A percentile compares a stretch with the other conserved stretches of the same genome.
phyloP scores from a whole-genome alignment of 768 basidiomycete genomes.

The Panaeolus cyanescens region DNA sequence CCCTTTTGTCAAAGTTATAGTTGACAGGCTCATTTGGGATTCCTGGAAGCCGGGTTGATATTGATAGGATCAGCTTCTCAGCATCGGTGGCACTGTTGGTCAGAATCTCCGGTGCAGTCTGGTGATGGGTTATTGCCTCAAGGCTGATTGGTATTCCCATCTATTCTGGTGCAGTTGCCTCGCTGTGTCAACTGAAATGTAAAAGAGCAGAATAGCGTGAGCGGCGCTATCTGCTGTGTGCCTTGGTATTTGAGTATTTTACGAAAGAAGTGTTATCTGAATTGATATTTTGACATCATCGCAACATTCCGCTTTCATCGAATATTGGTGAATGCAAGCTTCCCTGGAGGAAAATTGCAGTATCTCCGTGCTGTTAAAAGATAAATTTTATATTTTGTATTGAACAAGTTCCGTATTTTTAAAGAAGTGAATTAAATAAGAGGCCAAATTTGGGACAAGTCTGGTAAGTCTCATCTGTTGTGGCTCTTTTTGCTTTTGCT shows the following conservation, averaged over 20 bases:
- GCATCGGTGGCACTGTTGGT: not conserved
- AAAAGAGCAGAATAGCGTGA: not conserved
- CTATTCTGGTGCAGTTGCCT: too few species aligned
- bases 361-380: not conserved
- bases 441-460: not conserved
- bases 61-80: not conserved
- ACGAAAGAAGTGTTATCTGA: not conserved
- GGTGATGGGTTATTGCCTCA: not conserved
- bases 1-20: constrained; percentile 1
- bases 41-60: not conserved
- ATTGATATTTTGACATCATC: not conserved
- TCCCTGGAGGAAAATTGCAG: constrained; percentile 1
- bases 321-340: not conserved
- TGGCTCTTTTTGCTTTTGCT: not conserved
- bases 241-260: not conserved
- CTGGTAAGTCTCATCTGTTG: not conserved
- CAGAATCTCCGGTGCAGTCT: not conserved
- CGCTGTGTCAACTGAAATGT: not conserved
- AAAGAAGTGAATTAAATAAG: not conserved
- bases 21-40: not conserved
- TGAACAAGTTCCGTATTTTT: not conserved
- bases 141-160: not conserved
- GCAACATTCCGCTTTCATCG: not conserved
- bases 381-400: not conserved
- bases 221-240: not conserved